These are phyloP conservation scores for Solanum sparsipilum DNA, from an alignment of 257 asterid species.

Conservation along the genomic window DNA sequence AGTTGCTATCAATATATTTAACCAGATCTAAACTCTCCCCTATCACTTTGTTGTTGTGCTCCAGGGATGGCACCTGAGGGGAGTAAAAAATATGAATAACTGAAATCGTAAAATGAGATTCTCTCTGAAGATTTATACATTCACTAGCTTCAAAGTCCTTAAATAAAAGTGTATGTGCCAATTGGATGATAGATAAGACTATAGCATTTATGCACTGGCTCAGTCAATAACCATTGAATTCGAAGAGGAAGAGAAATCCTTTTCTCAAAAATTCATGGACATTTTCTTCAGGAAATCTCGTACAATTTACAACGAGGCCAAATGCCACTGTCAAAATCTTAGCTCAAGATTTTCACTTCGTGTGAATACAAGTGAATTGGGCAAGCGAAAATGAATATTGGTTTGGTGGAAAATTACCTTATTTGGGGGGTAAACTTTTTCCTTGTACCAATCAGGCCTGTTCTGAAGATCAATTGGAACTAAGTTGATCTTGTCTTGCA, in stretches of 20 bases:
- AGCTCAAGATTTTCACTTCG: not conserved
- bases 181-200: not conserved
- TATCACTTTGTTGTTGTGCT: conserved; percentile 42
- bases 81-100: not conserved
- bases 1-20: conserved; percentile 37
- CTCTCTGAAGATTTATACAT: not conserved
- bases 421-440: conserved; percentile 42
- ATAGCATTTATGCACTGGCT: not conserved
- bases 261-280: not conserved
- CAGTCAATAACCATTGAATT: not conserved
- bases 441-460: conserved; percentile 59
- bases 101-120: not conserved
- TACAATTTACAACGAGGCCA: not conserved
- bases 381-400: not conserved
- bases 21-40: conserved; percentile 58
- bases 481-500: conserved; percentile 40
- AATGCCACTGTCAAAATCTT: not conserved
- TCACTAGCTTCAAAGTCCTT: not conserved
- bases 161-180: not conserved
- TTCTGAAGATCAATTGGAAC: conserved; percentile 43
- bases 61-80: conserved; percentile 47
- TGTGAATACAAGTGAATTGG: not conserved
- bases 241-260: not conserved
- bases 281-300: not conserved
- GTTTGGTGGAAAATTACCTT: conserved; percentile 19